Evolutionary conservation across 2,329 filamentous ascomycete species (phyloP), one percentile per base, ranked within the genome.

Genomic region (Venturiaceae sp.): DNA sequence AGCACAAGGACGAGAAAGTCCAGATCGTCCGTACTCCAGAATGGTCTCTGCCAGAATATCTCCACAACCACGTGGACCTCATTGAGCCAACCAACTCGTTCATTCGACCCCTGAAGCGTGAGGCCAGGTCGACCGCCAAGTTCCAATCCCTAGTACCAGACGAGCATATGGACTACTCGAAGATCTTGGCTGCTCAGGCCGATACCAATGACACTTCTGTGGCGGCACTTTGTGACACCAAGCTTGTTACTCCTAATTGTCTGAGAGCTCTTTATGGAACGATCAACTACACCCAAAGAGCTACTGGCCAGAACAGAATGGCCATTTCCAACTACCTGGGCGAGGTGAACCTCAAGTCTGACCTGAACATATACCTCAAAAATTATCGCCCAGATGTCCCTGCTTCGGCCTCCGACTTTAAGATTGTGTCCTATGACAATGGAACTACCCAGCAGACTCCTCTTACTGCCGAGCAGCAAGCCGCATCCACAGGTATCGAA

Each of bases 41-140:
- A 44, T 85, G 82, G 82, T 83, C 81, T 47, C 75, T 85, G 4
- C 82, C 82, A n/a, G 65, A 64, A 36, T 78, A 84, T 64, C 72
- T 84, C 3, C 81, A 84, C 64, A 72, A 75, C 53, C 80, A 82
- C 64, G 78, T 84, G 61, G 80, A 83, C 64, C 76, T 79, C 13
- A 78, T 84, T 28, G 81, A 84, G 65, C 82, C 82, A 1, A 84
- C 82, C 1, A 84, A 77, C 53, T 81, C 80, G 0, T 84, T 84
- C 71, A 79, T 81, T 66, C 63, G 32, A 60, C 66, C 37, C 63
- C 16, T 66, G 68, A 39, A 64, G 66, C 46, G 58, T 54, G 60
- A 61, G 54, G 52, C 63, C 34, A 30, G 26, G 13, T 50, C 44
- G 23, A 50, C 44, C 5, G 44, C 44, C 19, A 50, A n/a, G 13